Evolutionary conservation across 2,329 filamentous ascomycete species (phyloP), one percentile per base, ranked within the genome.

Genomic region (Parafenestella ontariensis): DNA sequence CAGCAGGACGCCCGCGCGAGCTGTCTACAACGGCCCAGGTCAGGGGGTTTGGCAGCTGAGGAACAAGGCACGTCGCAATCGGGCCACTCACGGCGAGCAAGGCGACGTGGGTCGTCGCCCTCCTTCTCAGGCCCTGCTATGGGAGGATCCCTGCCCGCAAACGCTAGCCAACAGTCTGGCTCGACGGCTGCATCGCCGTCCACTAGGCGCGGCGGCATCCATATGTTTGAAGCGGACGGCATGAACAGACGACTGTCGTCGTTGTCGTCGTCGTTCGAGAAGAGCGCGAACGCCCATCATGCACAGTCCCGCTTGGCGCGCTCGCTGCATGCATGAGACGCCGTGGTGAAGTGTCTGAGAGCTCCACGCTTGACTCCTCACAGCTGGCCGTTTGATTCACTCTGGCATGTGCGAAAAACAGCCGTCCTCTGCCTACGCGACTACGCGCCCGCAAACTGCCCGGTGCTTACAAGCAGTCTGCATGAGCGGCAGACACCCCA

Each of bases 181-280:
- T 37, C 31, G 53, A 54, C 53, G 56, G 54, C 59, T 49, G 23
- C 48, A 37, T 58, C 49, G 48, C 49, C 52, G 49, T 40, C 55
- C 53, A 54, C 39, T 56, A 50, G 36, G 23, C 8, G 36, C 23
- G 21, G 28, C 44, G 28, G 21, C 45, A 43, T 37, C 47, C 43
- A 29, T 29, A 46, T 60, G 62, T 65, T 65, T 62, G 60, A 64
- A 58, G 13, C 46, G 36, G 24, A 9, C 24, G 48, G 65, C 70
- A 74, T 72, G 52, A 69, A 70, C 43, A 49, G 53, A 46, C 53
- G 46, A n/a, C 65, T 52, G 62, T 58, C 57, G 62, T 65, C 67
- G 64, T n/a, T n/a, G n/a, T n/a, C n/a, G n/a, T n/a, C n/a, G n/a
- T n/a, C n/a, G n/a, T n/a, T n/a, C n/a, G 65, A 69, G 61, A 64